Conservation (phyloP, 805 yeast species). For the Suhomyces prunicola region DNA sequence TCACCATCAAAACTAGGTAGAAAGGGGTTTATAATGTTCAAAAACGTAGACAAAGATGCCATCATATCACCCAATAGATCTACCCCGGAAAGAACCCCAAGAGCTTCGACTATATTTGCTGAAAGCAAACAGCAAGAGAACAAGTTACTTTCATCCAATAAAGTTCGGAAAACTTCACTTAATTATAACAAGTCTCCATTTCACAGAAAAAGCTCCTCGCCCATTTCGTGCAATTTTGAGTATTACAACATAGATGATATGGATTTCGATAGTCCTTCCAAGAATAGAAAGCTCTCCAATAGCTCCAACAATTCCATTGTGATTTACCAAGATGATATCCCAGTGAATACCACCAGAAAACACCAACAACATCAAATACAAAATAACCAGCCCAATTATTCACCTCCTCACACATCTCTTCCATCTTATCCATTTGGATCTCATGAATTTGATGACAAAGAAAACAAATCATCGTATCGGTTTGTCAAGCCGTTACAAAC, state of each 20-base stretch:
- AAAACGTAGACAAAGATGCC: slow-evolving; percentile 32
- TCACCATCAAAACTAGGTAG: slow-evolving; percentile 29
- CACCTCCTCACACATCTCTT: slow-evolving; percentile 10
- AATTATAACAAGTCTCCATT: slow-evolving; percentile 13
- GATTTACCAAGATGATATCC: slow-evolving; percentile 21
- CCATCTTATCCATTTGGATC: not conserved
- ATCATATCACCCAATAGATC: slow-evolving; percentile 29
- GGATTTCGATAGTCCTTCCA: slow-evolving; percentile 29
- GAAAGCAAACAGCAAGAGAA: not conserved
- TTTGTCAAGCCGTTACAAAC: slow-evolving; percentile 82
- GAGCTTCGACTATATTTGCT: slow-evolving; percentile 1
- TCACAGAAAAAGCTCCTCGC: slow-evolving; percentile 10
- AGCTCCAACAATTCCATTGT: slow-evolving; percentile 18
- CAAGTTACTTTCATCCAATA: slow-evolving; percentile 5
- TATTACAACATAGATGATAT: slow-evolving; percentile 27
- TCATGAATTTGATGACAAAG: slow-evolving; percentile 31
- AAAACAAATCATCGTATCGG: slow-evolving; percentile 47
- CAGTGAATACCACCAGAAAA: not conserved
- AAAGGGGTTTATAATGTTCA: slow-evolving; percentile 34
- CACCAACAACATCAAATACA: not conserved
- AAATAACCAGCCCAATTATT: slow-evolving; percentile 42
- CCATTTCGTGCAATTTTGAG: slow-evolving; percentile 14
- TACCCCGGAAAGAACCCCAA: slow-evolving; percentile 10
- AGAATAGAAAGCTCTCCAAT: slow-evolving; percentile 23
- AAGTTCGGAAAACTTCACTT: slow-evolving; percentile 13